Percentiles rank a stretch among this genome's conserved stretches.
These are phyloP conservation scores for Linanthus parryae DNA, from an alignment of 148 eudicot genomes.

Conservation along the genomic window DNA sequence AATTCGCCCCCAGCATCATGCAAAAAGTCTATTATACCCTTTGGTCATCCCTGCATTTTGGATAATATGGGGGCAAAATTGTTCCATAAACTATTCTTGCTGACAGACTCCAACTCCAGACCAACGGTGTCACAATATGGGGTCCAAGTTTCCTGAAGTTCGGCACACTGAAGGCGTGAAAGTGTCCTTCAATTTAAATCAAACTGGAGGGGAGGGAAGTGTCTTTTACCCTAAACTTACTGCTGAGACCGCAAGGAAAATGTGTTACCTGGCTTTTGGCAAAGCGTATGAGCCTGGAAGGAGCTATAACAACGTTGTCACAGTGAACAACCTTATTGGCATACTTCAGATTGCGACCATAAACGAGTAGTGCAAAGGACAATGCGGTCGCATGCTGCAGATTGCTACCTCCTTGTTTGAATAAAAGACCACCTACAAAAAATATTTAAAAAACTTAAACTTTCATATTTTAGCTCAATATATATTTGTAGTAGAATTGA, in stretches of 20 bases:
- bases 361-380: slow-evolving; percentile 46
- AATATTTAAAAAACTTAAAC: background rate
- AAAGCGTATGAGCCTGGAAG: slow-evolving; percentile 23
- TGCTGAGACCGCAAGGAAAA: background rate
- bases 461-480: background rate
- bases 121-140: no score
- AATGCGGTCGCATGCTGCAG: slow-evolving; percentile 41
- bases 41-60: no score
- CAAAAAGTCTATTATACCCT: no score
- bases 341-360: slow-evolving; percentile 27
- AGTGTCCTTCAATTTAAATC: no score
- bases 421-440: slow-evolving; percentile 41
- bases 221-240: background rate
- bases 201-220: no score
- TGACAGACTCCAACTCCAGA: no score
- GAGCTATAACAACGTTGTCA: slow-evolving; percentile 19
- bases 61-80: no score
- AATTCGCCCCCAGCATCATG: no score
- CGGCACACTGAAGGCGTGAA: no score
- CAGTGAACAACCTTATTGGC: slow-evolving; percentile 28
- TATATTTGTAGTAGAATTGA: background rate
- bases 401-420: slow-evolving; percentile 42
- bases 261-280: slow-evolving; percentile 39
- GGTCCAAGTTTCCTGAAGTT: no score
- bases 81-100: no score